Evolutionary conservation across 2,329 filamentous ascomycete genomes (phyloP), one percentile per base, ranked within the genome.

Genomic region (Tolypocladium amazonense): DNA sequence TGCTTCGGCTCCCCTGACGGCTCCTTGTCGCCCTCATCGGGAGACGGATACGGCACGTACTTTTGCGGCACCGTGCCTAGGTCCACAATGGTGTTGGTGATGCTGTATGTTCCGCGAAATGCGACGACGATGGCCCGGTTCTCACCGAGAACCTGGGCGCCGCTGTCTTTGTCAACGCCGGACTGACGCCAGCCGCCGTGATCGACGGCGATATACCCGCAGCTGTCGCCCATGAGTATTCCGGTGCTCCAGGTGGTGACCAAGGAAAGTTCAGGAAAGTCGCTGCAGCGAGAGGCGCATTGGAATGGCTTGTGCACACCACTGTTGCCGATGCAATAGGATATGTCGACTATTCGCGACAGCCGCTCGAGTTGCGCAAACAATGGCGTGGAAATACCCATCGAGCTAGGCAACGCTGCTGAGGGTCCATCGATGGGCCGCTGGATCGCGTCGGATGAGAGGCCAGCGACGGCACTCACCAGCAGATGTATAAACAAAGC

Each of bases 81-180:
- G 75, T 99, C 94, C 56, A 92, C 82, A 62, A 99, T 87, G 15
- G 92, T 92, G 72, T 97, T 96, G 58, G 91, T 83, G 67, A 99
- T 82, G 65, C 92, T 96, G 74, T 97, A 97, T 18, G 94, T 97
- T 30, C 94, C 94, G 55, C 94, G 86, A 69, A 97, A 97, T 11
- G 92, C 92, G 43, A 97, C 83, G 54, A 97, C 79, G 60, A 99
- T 89, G 38, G 76, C 75, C 50, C 41, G 65, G 61, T 65, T 67
- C 58, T 39, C 54, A 12, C 61, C 60, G n/a, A 62, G 61, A 33
- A 61, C 62, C 41, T 67, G 65, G 23, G 62, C 63, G 23, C 62
- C 58, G 4, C 69, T 69, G 39, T 12, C 33, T 12, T 3, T 4
- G 11, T 56, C 50, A 11, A 56, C 33, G 27, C 41, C 57, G 11